Conservation (phyloP, 75 land plant species). For the Gnetum montanum region DNA sequence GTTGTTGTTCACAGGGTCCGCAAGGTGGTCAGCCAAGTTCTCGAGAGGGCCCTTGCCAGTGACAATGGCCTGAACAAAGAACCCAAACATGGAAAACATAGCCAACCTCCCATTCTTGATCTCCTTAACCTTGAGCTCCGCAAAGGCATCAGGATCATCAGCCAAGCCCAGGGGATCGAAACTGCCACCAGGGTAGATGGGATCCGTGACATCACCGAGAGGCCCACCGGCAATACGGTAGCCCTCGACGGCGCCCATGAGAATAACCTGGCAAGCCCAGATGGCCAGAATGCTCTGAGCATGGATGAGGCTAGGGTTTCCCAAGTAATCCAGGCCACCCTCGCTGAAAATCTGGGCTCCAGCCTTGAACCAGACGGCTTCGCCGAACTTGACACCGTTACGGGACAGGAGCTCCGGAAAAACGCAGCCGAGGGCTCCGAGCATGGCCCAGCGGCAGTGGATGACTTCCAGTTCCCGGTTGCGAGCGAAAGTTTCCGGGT, state of each 20-base stretch:
- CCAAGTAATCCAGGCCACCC: conserved; percentile 66
- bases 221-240: conserved; percentile 70
- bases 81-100: conserved; percentile 88
- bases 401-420: conserved; percentile 66
- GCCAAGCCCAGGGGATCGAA: conserved; percentile 72
- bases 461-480: conserved; percentile 79
- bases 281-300: conserved; percentile 70
- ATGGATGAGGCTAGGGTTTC: conserved; percentile 67
- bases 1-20: conserved; percentile 58
- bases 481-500: conserved; percentile 78
- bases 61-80: conserved; percentile 82
- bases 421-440: conserved; percentile 66
- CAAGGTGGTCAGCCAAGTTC: conserved; percentile 73
- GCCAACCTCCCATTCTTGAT: conserved; percentile 84
- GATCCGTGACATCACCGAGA: conserved; percentile 60
- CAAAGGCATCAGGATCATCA: conserved; percentile 65
- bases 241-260: conserved; percentile 69
- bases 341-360: conserved; percentile 68
- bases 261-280: conserved; percentile 69
- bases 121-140: conserved; percentile 79
- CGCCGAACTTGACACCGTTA: conserved; percentile 77
- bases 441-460: conserved; percentile 71
- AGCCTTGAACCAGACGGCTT: conserved; percentile 88
- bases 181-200: conserved; percentile 55
- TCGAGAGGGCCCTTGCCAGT: conserved; percentile 91